These are phyloP conservation scores for Dothidotthia symphoricarpi DNA, from an alignment of 2,329 filamentous ascomycete genomes.

Conservation along the genomic window DNA sequence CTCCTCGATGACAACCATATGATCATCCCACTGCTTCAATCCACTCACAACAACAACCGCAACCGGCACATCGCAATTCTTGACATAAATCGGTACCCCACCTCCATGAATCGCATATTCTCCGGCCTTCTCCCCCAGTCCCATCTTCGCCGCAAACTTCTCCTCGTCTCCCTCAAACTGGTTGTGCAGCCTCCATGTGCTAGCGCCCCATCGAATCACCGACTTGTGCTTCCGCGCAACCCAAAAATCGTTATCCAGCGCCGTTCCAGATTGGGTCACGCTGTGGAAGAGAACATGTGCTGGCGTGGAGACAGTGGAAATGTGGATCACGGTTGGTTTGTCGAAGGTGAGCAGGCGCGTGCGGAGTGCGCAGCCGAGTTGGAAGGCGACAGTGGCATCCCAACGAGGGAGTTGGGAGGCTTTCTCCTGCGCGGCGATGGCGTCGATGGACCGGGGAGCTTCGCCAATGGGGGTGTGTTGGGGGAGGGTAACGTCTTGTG, in stretches of 20 bases:
- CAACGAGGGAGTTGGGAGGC: constrained; percentile 51
- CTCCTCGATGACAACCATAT: constrained; percentile 68
- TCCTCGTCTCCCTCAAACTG: constrained; percentile 64
- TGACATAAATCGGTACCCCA: constrained; percentile 67
- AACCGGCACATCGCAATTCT: constrained; percentile 69
- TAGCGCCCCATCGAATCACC: constrained; percentile 66
- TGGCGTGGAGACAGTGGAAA: constrained; percentile 55
- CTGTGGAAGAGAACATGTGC: constrained; percentile 67
- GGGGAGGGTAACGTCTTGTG: constrained; percentile 13
- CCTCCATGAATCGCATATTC: constrained; percentile 77
- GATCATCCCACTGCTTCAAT: constrained; percentile 75
- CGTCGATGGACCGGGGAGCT: constrained; percentile 36
- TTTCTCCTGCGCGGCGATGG: constrained; percentile 43
- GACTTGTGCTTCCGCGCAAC: constrained; percentile 66
- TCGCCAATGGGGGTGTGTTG: constrained; percentile 22
- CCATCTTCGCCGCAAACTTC: constrained; percentile 64
- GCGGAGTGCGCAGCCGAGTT: constrained; percentile 61
- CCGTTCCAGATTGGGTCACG: constrained; percentile 63
- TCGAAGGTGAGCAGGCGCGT: constrained; percentile 55
- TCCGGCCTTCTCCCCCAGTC: constrained; percentile 51
- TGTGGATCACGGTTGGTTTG: constrained; percentile 61
- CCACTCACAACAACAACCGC: constrained; percentile 75
- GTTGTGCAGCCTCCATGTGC: constrained; percentile 68
- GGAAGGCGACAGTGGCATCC: constrained; percentile 60
- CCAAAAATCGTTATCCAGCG: constrained; percentile 69